Base-by-base conservation (phyloP, 345 rosid species). In the Gossypium turneri region DNA sequence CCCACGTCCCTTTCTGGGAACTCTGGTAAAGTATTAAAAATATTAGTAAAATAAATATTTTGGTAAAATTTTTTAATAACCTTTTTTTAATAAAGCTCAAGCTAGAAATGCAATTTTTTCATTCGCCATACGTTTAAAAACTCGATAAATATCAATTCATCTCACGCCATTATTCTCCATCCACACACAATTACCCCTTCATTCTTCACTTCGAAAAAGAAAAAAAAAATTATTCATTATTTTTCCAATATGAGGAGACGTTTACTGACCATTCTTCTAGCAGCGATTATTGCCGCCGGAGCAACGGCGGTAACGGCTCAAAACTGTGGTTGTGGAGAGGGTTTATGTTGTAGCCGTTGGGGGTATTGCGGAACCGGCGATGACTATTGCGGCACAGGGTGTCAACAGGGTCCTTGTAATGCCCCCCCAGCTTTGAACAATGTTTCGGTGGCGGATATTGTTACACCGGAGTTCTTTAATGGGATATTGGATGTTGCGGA, bases 391-490 rank as follows among this genome's bases (percentile, higher is more conserved):
- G 78, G 78, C 66, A 55, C 64, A 0, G 74, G 74, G 3, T 76
- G 41, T 4, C 41, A 34, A 50, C 11, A 62, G 56, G 81, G 81
- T 16, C 74, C 64, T 48, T 27, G 74, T 64, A 34, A 43, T 12
- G 56, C 67, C 6, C 20, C 75, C 7, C 67, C 64, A 22, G 19
- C 47, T 38, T 38, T 58, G 24, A 72, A 76, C 22, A 58, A 47
- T 17, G 83, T 80, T 13, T 58, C 72, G 0, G 83, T 81, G 25
- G 81, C 76, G 3, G 75, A 78, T 7, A 12, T 83, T 1, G 87
- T 86, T n/a, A 85, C 88, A 1, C 70, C 67, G 0, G 70, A 72
- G 0, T 88, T 86, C 82, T 86, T 85, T 57, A 70, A 85, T 8
- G 77, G 82, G 16, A 85, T 86, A 20, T 80, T 80, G 56, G 56